Conservation (phyloP, 768 basidiomycete genomes). For the Gloeopeniophorella convolvens region DNA sequence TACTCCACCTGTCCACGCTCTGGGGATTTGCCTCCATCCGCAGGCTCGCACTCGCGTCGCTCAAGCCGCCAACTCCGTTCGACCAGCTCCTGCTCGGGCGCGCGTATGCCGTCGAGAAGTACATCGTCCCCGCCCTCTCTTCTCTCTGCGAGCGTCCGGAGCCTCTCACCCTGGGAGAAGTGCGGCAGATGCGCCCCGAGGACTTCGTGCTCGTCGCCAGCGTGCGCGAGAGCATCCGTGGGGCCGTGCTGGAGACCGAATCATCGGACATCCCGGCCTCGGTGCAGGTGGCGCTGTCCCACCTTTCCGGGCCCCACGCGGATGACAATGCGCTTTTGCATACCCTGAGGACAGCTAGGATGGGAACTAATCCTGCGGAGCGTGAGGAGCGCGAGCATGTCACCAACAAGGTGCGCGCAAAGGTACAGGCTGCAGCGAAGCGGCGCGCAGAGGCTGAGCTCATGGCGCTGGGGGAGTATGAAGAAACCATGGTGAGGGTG, state of each 20-base stretch:
- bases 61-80: slow-evolving; percentile 3
- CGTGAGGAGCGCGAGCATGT: too few species aligned
- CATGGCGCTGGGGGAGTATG: too few species aligned
- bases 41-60: background rate
- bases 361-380: too few species aligned
- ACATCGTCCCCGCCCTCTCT: slow-evolving; percentile 6
- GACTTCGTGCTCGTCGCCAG: slow-evolving; percentile 9
- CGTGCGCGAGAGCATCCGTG: slow-evolving; percentile 13
- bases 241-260: background rate
- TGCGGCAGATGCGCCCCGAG: slow-evolving; percentile 1
- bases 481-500: too few species aligned
- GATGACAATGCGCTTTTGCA: too few species aligned
- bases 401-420: too few species aligned
- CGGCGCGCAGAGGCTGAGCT: too few species aligned
- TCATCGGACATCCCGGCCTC: background rate
- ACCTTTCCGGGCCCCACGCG: too few species aligned
- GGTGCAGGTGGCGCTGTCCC: too few species aligned
- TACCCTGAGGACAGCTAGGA: too few species aligned
- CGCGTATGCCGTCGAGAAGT: background rate
- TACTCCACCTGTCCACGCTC: slow-evolving; percentile 24
- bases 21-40: slow-evolving; percentile 25
- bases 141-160: slow-evolving; percentile 1
- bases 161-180: slow-evolving; percentile 7
- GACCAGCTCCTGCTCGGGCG: slow-evolving; percentile 6
- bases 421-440: too few species aligned